Conservation (phyloP, 805 yeast species). For the Ogataea corticis region DNA sequence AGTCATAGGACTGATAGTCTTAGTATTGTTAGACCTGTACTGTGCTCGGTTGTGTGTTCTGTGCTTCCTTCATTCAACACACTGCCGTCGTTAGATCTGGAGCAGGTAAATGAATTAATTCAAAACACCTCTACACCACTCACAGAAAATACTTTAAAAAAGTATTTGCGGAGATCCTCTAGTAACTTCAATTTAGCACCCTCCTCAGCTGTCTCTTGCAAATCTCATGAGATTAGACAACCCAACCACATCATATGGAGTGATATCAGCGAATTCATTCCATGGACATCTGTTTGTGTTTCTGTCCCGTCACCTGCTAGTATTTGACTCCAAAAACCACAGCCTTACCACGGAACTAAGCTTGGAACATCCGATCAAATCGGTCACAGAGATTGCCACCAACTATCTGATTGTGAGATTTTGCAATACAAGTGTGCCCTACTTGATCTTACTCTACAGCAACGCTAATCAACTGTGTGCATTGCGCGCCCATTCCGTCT, state of each 20-base stretch:
- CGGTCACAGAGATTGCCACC: background rate
- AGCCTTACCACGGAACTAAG: background rate
- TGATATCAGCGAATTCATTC: background rate
- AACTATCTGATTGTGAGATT: background rate
- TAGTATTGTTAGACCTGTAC: too few relatives aligned
- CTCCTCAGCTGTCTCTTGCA: too few relatives aligned
- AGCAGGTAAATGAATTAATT: too few relatives aligned
- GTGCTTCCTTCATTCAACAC: too few relatives aligned
- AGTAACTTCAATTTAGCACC: too few relatives aligned
- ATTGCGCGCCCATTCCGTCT: too few relatives aligned
- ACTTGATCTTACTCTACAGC: background rate
- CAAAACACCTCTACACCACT: constrained; percentile 1
- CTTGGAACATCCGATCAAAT: background rate
- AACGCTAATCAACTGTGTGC: background rate
- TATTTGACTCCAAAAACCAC: background rate
- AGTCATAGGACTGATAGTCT: too few relatives aligned
- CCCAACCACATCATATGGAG: background rate
- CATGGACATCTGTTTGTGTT: background rate
- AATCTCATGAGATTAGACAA: background rate
- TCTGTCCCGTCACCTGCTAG: background rate
- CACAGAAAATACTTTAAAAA: background rate
- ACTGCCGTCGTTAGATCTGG: too few relatives aligned
- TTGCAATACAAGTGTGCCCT: too few relatives aligned
- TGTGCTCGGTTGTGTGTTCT: background rate
- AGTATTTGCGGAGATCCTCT: background rate